phyloP scores from a whole-genome alignment of 2,329 filamentous ascomycete genomes.

The Colletotrichum nymphaeae region DNA sequence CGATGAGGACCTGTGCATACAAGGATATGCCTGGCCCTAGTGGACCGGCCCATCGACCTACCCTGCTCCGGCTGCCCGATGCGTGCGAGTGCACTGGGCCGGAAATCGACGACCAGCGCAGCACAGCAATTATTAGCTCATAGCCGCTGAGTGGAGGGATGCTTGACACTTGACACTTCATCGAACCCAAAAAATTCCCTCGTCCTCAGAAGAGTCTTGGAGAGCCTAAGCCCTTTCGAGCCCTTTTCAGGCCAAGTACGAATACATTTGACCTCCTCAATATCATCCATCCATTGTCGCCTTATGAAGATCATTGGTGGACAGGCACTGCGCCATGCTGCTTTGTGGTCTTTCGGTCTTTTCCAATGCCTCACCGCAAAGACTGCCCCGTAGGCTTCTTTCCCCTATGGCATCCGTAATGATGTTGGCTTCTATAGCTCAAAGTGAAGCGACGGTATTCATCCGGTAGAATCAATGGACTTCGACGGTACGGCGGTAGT shows the following conservation, averaged over 20 bases:
- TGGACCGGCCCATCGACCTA: slow-evolving; percentile 29
- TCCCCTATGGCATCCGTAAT: too few species aligned
- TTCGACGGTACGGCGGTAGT: neutral
- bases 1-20: slow-evolving; percentile 6
- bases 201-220: neutral
- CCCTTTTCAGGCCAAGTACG: neutral
- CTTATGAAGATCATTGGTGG: neutral
- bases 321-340: neutral
- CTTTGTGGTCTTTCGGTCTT: neutral
- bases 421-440: neutral
- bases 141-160: neutral
- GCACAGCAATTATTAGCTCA: slow-evolving; percentile 24
- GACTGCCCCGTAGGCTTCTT: neutral
- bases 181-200: neutral
- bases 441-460: neutral
- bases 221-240: slow-evolving; percentile 11
- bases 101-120: slow-evolving; percentile 18
- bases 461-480: neutral
- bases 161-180: slow-evolving; percentile 1
- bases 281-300: neutral
- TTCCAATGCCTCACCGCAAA: neutral
- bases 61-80: slow-evolving; percentile 17
- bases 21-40: slow-evolving; percentile 27
- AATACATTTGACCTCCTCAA: neutral
- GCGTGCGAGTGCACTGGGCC: slow-evolving; percentile 15